Percentiles rank a stretch among this genome's conserved stretches.
phyloP scores from a whole-genome alignment of 2,329 filamentous ascomycete species.

The Colletotrichum melonis region DNA sequence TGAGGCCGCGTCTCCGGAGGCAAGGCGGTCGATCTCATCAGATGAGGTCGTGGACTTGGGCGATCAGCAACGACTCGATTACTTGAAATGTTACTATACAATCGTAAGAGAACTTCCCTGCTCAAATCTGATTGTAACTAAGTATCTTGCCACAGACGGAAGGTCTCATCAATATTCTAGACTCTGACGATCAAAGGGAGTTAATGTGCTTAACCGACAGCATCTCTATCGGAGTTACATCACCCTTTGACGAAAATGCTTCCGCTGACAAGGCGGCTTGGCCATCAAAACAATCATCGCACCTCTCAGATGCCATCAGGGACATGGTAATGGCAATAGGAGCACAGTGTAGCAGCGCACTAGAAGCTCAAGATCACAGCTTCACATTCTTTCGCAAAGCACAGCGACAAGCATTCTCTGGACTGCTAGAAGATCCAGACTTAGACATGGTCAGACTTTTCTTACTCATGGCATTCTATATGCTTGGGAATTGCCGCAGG shows the following conservation, averaged over 20 bases:
- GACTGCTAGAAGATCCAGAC: not conserved
- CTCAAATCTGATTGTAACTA: not conserved
- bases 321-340: not conserved
- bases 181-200: not conserved
- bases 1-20: conserved; percentile 52
- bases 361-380: not conserved
- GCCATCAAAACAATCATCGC: not conserved
- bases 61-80: not conserved
- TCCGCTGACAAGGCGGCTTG: not conserved
- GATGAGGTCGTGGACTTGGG: not conserved
- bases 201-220: not conserved
- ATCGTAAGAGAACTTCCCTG: not conserved
- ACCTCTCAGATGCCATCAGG: not conserved
- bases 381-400: not conserved
- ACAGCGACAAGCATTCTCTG: conserved; percentile 11
- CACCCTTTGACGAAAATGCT: not conserved
- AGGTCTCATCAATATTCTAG: not conserved
- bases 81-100: not conserved
- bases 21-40: not conserved
- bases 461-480: not conserved
- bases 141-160: not conserved
- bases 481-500: not conserved
- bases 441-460: not conserved
- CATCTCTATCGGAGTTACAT: not conserved
- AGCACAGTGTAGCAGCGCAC: not conserved